These are phyloP conservation scores for Aspergillus cristatus DNA, from an alignment of 495 filamentous ascomycete species.

Conservation along the genomic window DNA sequence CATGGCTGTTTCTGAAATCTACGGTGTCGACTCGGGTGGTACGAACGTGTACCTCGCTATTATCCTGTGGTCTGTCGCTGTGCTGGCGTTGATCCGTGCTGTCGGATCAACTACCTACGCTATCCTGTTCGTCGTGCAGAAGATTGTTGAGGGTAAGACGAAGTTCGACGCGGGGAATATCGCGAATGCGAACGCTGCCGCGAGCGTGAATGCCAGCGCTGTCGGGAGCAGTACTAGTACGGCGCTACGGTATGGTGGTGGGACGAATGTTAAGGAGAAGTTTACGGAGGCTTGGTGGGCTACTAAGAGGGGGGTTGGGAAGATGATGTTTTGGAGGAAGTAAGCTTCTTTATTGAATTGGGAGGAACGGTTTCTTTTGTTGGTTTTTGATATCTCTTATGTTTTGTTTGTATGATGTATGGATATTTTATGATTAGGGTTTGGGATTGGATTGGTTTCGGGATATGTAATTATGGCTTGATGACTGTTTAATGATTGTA, in stretches of 20 bases:
- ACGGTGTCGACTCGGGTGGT: constrained; percentile 53
- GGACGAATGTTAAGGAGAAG: constrained; percentile 26
- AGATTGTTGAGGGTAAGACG: constrained; percentile 75
- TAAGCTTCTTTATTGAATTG: constrained; percentile 10
- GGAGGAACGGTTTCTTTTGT: constrained; percentile 1
- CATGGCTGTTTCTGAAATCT: constrained; percentile 89
- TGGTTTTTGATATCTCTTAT: constrained; percentile 3
- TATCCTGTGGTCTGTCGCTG: constrained; percentile 87
- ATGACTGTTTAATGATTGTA: no score
- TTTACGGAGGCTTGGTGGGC: constrained; percentile 30
- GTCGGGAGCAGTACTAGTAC: constrained; percentile 8
- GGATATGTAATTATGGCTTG: no score
- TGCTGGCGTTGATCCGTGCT: constrained; percentile 73
- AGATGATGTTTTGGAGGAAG: constrained; percentile 40
- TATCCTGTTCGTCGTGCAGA: constrained; percentile 71
- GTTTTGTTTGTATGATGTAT: constrained; percentile 4
- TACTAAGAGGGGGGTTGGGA: constrained; percentile 24
- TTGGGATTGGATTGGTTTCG: no score
- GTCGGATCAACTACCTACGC: constrained; percentile 74
- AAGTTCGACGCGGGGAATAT: constrained; percentile 46
- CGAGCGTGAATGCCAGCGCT: constrained; percentile 18
- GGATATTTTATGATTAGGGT: constrained; percentile 11
- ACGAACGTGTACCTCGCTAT: constrained; percentile 89
- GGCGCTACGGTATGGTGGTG: constrained; percentile 27
- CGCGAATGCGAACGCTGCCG: constrained; percentile 17